Evolutionary conservation across 345 rosid species (phyloP).

Genomic region (Gossypium herbaceum): DNA sequence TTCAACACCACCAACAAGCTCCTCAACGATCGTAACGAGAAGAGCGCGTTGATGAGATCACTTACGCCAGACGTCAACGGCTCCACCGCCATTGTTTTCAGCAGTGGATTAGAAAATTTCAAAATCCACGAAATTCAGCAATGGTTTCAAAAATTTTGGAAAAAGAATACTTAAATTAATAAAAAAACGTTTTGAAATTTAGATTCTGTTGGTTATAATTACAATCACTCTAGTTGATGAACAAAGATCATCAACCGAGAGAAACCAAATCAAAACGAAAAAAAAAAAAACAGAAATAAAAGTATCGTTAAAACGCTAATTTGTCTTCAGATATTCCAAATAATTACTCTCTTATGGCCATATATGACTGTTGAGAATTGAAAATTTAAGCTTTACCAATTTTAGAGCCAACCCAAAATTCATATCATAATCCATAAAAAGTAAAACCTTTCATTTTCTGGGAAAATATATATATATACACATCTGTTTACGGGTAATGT

Average conservation of each 20-base stretch:
- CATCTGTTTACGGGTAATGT: neutral
- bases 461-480: neutral
- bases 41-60: slow-evolving; percentile 63
- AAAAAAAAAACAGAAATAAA: neutral
- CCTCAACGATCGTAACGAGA: slow-evolving; percentile 47
- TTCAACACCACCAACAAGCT: slow-evolving; percentile 37
- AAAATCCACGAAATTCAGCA: neutral
- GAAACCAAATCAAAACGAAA: slow-evolving; percentile 6
- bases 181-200: slow-evolving; percentile 11
- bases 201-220: slow-evolving; percentile 12
- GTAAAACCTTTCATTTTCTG: neutral
- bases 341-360: too few relatives aligned
- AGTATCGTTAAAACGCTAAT: neutral
- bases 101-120: neutral
- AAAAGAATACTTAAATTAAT: neutral
- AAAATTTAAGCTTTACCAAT: neutral
- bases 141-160: neutral
- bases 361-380: neutral
- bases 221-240: slow-evolving; percentile 24
- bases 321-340: neutral
- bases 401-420: neutral
- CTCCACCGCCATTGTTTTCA: slow-evolving; percentile 37
- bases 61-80: slow-evolving; percentile 78
- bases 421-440: neutral
- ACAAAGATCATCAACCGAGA: slow-evolving; percentile 33